A percentile compares a stretch with the other conserved stretches of the same genome.
phyloP scores from a whole-genome alignment of 192 early-diverging fungal genomes.

The Mortierella antarctica region DNA sequence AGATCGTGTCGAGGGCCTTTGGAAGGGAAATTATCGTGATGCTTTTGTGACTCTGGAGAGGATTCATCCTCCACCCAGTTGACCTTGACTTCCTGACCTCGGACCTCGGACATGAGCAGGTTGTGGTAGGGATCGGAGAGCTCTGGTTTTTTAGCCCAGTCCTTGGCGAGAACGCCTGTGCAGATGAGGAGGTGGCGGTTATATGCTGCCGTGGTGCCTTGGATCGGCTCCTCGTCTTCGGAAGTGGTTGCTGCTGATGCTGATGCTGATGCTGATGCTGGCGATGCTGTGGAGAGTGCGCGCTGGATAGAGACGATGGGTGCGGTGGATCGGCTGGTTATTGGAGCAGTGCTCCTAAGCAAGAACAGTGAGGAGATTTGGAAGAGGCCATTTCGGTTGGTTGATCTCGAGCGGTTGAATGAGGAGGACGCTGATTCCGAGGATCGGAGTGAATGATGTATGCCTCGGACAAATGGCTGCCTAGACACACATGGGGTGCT shows the following conservation, averaged over 20 bases:
- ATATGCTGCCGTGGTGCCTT: constrained; percentile 36
- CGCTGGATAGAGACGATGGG: too few relatives aligned
- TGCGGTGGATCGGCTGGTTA: too few relatives aligned
- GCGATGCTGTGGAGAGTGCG: too few relatives aligned
- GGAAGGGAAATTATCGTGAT: constrained; percentile 1
- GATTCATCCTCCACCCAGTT: constrained; percentile 23
- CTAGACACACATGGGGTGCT: too few relatives aligned
- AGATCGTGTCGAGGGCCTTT: constrained; percentile 47
- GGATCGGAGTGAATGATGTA: background rate
- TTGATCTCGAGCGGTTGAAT: background rate
- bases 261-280: background rate
- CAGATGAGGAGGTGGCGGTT: constrained; percentile 49
- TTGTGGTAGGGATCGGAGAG: constrained; percentile 38
- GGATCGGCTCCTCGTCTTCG: constrained; percentile 34
- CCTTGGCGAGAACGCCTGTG: constrained; percentile 15
- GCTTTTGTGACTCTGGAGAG: background rate
- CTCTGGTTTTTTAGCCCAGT: constrained; percentile 47
- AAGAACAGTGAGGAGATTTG: background rate
- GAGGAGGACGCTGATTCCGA: background rate
- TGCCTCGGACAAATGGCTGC: too few relatives aligned
- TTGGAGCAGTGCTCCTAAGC: too few relatives aligned
- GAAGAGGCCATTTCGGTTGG: background rate
- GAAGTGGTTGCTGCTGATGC: background rate
- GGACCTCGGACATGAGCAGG: constrained; percentile 29
- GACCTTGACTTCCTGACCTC: constrained; percentile 48